Evolutionary conservation across 495 filamentous ascomycete species (phyloP).

Genomic region (Viridothelium virens): DNA sequence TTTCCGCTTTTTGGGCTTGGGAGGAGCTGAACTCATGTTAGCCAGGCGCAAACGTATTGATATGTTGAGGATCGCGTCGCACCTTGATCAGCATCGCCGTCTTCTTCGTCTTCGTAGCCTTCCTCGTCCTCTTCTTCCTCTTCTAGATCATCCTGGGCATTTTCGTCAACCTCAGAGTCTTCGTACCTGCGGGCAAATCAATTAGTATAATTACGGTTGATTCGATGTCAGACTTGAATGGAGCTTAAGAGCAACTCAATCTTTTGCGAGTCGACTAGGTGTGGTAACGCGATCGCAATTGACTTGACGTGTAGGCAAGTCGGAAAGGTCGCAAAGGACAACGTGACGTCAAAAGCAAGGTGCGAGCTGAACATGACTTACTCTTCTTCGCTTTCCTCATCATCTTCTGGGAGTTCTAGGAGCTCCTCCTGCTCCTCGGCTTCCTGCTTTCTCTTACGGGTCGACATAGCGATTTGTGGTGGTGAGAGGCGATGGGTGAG

Average conservation of each 20-base stretch:
- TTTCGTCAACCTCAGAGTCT: constrained; percentile 29
- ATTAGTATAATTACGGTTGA: not conserved
- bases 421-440: constrained; percentile 53
- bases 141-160: constrained; percentile 24
- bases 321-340: constrained; percentile 8
- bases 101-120: constrained; percentile 27
- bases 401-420: constrained; percentile 53
- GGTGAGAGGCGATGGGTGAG: not conserved
- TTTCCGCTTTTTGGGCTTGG: constrained; percentile 21
- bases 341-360: constrained; percentile 28
- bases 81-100: constrained; percentile 17
- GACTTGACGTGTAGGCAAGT: not conserved
- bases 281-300: not conserved
- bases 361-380: constrained; percentile 36
- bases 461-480: constrained; percentile 41
- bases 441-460: constrained; percentile 61
- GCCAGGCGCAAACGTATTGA: not conserved
- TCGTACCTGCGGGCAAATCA: constrained; percentile 10
- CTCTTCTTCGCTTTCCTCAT: constrained; percentile 52
- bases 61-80: not conserved
- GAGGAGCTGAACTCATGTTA: not conserved
- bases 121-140: constrained; percentile 20
- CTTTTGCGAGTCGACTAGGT: not conserved
- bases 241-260: constrained; percentile 2
- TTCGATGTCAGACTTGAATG: not conserved